Conservation (phyloP, 2,329 filamentous ascomycete genomes). For the Colletotrichum salicis region DNA sequence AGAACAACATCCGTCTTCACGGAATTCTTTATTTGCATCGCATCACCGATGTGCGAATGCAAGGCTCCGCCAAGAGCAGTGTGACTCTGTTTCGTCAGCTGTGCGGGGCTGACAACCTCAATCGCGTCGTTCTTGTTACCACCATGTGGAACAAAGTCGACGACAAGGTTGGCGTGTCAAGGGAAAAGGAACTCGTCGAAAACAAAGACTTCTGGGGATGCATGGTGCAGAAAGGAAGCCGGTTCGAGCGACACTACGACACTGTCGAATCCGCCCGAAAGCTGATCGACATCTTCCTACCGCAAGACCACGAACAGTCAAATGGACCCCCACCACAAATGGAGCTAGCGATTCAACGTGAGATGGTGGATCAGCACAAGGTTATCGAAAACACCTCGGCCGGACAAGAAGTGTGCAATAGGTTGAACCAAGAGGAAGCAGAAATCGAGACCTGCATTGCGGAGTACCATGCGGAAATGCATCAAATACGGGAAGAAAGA, state of each 20-base stretch:
- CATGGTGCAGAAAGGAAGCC: too few species aligned
- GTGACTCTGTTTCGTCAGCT: conserved; percentile 51
- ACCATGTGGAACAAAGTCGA: conserved; percentile 45
- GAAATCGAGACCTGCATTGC: too few species aligned
- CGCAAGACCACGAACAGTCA: conserved; percentile 1
- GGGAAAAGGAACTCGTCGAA: conserved; percentile 19
- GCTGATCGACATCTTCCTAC: conserved; percentile 5
- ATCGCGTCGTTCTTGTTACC: conserved; percentile 49
- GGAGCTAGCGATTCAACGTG: conserved; percentile 10
- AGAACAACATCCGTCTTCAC: conserved; percentile 10
- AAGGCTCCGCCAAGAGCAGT: conserved; percentile 47
- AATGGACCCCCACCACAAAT: neutral
- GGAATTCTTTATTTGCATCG: conserved; percentile 12
- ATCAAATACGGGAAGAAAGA: neutral
- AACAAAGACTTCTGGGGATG: too few species aligned
- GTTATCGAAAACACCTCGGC: conserved; percentile 8
- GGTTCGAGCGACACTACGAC: too few species aligned
- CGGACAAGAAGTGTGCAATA: conserved; percentile 12
- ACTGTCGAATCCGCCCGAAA: neutral
- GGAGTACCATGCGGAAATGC: too few species aligned
- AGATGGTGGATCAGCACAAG: conserved; percentile 11
- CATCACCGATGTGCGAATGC: conserved; percentile 43
- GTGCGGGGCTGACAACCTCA: conserved; percentile 46
- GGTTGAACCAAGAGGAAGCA: neutral
- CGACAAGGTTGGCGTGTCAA: conserved; percentile 15